Evolutionary conservation across 768 basidiomycete species (phyloP), one percentile per base, ranked within the genome.

Genomic region (Clitopilus hobsonii): DNA sequence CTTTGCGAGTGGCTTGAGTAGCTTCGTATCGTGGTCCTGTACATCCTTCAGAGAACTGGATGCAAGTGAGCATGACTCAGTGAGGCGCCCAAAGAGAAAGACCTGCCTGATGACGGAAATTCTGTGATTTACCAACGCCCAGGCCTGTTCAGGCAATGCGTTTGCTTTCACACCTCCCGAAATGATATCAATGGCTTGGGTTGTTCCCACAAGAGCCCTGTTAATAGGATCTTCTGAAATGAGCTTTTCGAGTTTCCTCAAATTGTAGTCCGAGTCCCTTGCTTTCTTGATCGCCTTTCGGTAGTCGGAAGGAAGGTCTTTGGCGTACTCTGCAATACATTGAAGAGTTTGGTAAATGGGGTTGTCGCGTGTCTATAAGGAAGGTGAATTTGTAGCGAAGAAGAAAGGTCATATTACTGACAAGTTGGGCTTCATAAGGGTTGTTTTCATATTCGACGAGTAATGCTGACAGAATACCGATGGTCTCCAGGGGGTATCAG

Each of bases 181-280:
- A 29, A 84, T 77, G 11, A 94, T 64, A 61, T 91, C 89, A 41
- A 87, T 78, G 0, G 91, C 91, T 67, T 91, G 88, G 1, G 91
- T 91, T 3, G 88, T 91, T 28, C 82, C 76, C 3, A 84, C 72
- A 7, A 84, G 64, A 57, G 74, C 82, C 53, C 73, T 76, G 57
- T 74, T 70, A 3, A 58, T 23, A 0, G 63, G 65, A 59, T 81
- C 68, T 49, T 73, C 63, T 24, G 74, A 69, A 23, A 82, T 65
- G 30, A 74, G 63, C n/a, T 73, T 64, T 54, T 84, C 83, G 7
- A 89, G 75, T 25, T 69, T 68, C 26, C 67, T 67, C 30, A 93
- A 72, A 1, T 80, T 79, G 38, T 67, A 65, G 38, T 88, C 74
- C 11, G 79, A 84, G 30, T 66, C 65, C 11, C 68, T 63, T 2